Evolutionary conservation across 1,139 yeast species (phyloP).

Genomic region (Pichia sp.): DNA sequence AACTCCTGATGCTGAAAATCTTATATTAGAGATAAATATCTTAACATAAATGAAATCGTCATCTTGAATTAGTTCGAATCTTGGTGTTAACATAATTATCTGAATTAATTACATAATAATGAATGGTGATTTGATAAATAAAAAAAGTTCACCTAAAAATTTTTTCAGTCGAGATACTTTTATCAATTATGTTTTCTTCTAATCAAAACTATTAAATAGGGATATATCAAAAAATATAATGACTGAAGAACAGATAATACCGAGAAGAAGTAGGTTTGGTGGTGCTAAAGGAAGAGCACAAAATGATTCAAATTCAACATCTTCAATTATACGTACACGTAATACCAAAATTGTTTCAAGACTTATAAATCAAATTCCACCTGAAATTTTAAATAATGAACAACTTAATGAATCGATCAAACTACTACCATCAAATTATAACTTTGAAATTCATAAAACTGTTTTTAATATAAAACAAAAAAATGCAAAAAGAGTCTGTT

Average conservation of each 20-base stretch:
- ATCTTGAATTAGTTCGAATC: conserved; percentile 69
- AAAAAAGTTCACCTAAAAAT: neutral
- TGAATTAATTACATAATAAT: neutral
- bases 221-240: neutral
- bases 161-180: neutral
- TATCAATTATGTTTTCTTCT: neutral
- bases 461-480: conserved; percentile 83
- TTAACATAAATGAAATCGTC: conserved; percentile 59
- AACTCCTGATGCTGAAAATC: conserved; percentile 62
- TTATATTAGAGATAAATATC: conserved; percentile 54
- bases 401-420: conserved; percentile 77
- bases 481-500: conserved; percentile 71
- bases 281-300: conserved; percentile 16
- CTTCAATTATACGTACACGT: conserved; percentile 27
- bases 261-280: conserved; percentile 21
- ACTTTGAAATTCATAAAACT: conserved; percentile 92
- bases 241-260: conserved; percentile 6
- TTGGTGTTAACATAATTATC: conserved; percentile 72
- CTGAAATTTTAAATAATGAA: conserved; percentile 69
- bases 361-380: conserved; percentile 84
- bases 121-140: neutral
- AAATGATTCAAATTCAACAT: neutral
- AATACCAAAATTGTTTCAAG: conserved; percentile 41
- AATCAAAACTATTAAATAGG: neutral
- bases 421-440: conserved; percentile 82